Evolutionary conservation across 192 early-diverging fungal genomes (phyloP), one percentile per base, ranked within the genome.

Genomic region (Coemansia sp.): DNA sequence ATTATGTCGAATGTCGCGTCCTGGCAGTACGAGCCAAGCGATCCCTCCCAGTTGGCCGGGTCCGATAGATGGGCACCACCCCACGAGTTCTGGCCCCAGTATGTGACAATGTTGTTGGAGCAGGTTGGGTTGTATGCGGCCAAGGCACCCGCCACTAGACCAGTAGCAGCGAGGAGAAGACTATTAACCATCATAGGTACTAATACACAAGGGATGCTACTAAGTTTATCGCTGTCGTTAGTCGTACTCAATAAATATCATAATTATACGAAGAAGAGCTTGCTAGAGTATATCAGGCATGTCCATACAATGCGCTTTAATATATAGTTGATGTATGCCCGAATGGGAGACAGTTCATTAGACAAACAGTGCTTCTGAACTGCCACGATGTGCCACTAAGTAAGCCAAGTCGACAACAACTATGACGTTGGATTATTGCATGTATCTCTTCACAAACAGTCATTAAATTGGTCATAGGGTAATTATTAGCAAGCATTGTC

Each of bases 71-170:
- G 74, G 2, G 47, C 47, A 6, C 82, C 86, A 20, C 88, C 88
- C 71, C 78, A 86, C 1, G 84, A 87, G 61, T 87, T 87, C 69
- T 80, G 76, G 12, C 87, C 87, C 86, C 84, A 88, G 74, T 88
- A 88, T 2, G 75, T 79, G 34, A 85, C 87, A 3, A 88, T 69
- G 39, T 87, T 88, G 67, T 65, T 84, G 24, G 78, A 38, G 40
- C 78, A 81, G 0, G 70, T 45, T 15, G 73, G 55, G 18, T 63
- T 69, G 32, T 73, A 81, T 0, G 65, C 12, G 6, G 78, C 69
- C 35, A 69, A n/a, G 2, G 43, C 38, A 12, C 29, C 55, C 15
- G 38, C 50, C 22, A 37, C 50, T 11, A 69, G 39, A 4, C 68
- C 34, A 62, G 68, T 18, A 39, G 50, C 50, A 16, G 47, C 52